Conservation (phyloP, 106 monocot genomes). For the Dendrobium catenatum region DNA sequence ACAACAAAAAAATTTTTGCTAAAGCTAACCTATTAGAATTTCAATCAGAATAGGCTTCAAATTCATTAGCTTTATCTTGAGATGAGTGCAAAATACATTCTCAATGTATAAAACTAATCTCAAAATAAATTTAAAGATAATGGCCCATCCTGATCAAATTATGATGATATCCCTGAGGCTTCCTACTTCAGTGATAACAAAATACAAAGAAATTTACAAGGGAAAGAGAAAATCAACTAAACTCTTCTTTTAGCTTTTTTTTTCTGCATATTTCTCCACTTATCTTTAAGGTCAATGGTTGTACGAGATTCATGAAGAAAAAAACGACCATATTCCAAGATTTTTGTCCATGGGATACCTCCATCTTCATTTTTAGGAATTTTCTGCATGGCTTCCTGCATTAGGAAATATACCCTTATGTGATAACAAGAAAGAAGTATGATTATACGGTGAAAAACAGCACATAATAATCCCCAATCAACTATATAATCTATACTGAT, state of each 20-base stretch:
- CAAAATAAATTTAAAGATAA: too few species aligned
- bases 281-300: conserved; percentile 2
- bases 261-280: conserved; percentile 7
- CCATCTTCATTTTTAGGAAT: not conserved
- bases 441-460: not conserved
- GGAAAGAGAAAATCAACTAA: too few species aligned
- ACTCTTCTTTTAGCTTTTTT: not conserved
- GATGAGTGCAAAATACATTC: too few species aligned
- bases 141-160: too few species aligned
- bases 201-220: too few species aligned
- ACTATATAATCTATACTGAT: not conserved
- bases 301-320: conserved; percentile 2
- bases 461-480: not conserved
- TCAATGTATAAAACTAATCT: too few species aligned
- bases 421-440: not conserved
- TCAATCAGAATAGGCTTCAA: too few species aligned
- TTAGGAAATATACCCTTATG: not conserved
- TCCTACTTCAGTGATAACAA: too few species aligned
- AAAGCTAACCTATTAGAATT: too few species aligned
- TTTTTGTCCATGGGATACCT: conserved; percentile 1
- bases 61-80: too few species aligned
- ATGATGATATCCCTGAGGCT: too few species aligned
- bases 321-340: not conserved
- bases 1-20: too few species aligned
- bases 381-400: conserved; percentile 8